phyloP scores from a whole-genome alignment of 805 yeast species.

The Barnettozyma siamensis region DNA sequence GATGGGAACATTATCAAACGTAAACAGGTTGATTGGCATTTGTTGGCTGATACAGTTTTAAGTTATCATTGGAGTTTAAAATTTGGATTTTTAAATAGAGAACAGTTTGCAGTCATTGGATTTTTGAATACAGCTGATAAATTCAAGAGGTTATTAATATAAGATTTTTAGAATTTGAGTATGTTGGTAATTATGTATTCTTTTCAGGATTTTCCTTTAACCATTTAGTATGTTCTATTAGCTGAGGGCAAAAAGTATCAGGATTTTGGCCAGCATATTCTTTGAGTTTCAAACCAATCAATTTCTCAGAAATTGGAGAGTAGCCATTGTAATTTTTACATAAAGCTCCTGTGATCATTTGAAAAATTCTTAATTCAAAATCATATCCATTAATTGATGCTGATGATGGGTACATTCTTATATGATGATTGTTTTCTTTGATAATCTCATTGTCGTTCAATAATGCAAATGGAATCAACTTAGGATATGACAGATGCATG shows the following conservation, averaged over 20 bases:
- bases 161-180: background rate
- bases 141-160: slow-evolving; percentile 8
- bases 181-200: no score
- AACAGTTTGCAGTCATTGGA: slow-evolving; percentile 11
- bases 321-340: slow-evolving; percentile 27
- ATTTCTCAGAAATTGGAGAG: slow-evolving; percentile 17
- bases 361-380: slow-evolving; percentile 36
- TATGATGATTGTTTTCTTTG: slow-evolving; percentile 22
- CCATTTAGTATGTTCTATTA: slow-evolving; percentile 31
- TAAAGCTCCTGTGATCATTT: slow-evolving; percentile 31
- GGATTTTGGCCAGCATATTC: slow-evolving; percentile 25
- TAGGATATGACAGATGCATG: slow-evolving; percentile 60
- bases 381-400: slow-evolving; percentile 29
- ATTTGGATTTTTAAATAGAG: slow-evolving; percentile 9
- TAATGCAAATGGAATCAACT: slow-evolving; percentile 31
- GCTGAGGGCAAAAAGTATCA: slow-evolving; percentile 25
- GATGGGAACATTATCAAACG: slow-evolving; percentile 7
- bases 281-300: slow-evolving; percentile 26
- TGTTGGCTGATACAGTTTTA: slow-evolving; percentile 9
- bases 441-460: slow-evolving; percentile 24
- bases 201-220: slow-evolving; percentile 26
- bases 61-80: slow-evolving; percentile 17
- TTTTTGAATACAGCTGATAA: slow-evolving; percentile 8
- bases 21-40: slow-evolving; percentile 5
- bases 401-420: slow-evolving; percentile 28